Evolutionary conservation across 192 early-diverging fungal species (phyloP), one percentile per base, ranked within the genome.

Genomic region (Backusella parvicylindrica): DNA sequence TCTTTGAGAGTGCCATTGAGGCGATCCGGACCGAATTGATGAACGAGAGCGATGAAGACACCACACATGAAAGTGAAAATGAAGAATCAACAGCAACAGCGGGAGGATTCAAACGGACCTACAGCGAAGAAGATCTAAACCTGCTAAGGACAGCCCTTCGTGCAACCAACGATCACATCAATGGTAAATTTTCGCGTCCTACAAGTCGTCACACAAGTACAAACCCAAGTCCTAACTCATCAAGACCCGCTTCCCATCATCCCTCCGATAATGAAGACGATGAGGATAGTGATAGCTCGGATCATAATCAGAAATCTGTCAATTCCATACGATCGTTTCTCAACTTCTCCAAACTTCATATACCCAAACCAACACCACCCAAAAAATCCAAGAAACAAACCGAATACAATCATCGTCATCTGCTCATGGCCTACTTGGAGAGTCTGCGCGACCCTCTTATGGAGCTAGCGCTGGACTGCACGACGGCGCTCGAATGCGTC

Each of bases 371-470:
- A 1, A 75, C 70, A 60, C 75, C 71, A 18, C 80, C 80, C 5
- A 67, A 68, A 36, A 81, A 81, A 33, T 76, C 80, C 3, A 76
- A 79, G 2, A 86, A 85, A 60, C 76, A 87, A 50, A 81, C 84
- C 0, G 79, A 83, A 4, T 85, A 77, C 63, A 77, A 81, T 21
- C 81, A 84, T 64, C 72, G 83, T 8, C 80, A 87, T n/a, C 70
- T 87, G 12, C 80, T 87, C 53, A 84, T 87, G 69, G 76, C 73
- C 6, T 87, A 86, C 36, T 30, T 87, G 30, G 83, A 84, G 37
- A 85, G 83, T 60, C 79, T 87, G 15, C 81, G 81, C 1, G 84
- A 84, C 31, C 86, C 86, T 7, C 64, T 87, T n/a, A 79, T 84
- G 76, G 56, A 77, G 15, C 68, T 87, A 8, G 76, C 81, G 7